Evolutionary conservation across 2,329 filamentous ascomycete species (phyloP), one percentile per base, ranked within the genome.

Genomic region (Dactylellina leptospora): DNA sequence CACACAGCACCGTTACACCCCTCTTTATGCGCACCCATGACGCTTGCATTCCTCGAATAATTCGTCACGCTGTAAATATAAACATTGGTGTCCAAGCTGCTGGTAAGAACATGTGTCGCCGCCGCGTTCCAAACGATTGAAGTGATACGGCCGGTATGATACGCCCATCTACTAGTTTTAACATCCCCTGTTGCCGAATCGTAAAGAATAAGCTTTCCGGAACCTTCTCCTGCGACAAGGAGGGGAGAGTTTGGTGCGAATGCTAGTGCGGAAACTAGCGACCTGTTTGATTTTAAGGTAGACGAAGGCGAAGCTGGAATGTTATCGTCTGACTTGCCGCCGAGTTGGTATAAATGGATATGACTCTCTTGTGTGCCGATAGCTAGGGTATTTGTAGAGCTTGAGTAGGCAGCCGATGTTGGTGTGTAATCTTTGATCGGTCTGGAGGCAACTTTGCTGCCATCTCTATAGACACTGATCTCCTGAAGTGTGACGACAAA

Each of bases 21-120:
- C 78, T 97, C 95, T 82, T 97, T 97, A 82, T 99, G 95, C 53
- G 93, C 92, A 78, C 96, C 96, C 20, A 87, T 81, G 11, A 88
- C 89, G 82, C 95, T 93, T 75, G 96, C 86, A 75, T 93, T 86
- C 80, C 90, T 90, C 1, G 91, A 92, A 0, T 93, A 93, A 78
- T 91, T 90, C 44, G 83, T 82, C 62, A 97, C 80, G 79, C 91
- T 96, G 92, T 95, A 99, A 27, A 96, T 88, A 78, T 91, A 93
- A 18, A 99, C 85, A 77, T 96, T 92, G 0, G 93, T 97, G 79
- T 99, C 95, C 53, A 99, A 82, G 47, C 87, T 89, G 10, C 93
- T 93, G 78, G 90, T 96, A 18, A 87, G 91, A 1, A 93, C 88
- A 78, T 92, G 90, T 20, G 88, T 89, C 10, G 89, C 90, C 16